Conservation (phyloP, 768 basidiomycete species). For the Tephrocybe sp. region DNA sequence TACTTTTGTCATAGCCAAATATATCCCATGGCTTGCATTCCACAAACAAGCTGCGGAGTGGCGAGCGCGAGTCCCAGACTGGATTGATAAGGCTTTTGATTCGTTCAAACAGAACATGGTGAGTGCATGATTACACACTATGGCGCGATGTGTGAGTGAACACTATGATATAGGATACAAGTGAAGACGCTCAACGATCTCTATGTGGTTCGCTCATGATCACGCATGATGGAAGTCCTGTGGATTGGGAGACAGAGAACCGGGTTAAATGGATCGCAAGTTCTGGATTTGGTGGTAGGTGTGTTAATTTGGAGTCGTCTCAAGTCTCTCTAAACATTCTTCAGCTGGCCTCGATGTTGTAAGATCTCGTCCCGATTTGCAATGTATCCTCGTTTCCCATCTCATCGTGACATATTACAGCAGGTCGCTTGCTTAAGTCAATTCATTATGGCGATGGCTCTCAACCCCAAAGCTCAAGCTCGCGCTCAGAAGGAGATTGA, state of each 20-base stretch:
- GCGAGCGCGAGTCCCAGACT: constrained; percentile 15
- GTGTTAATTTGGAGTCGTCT: not conserved
- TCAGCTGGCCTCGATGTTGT: constrained; percentile 18
- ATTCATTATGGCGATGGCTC: constrained; percentile 19
- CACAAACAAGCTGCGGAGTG: constrained; percentile 15
- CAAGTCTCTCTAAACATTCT: not conserved
- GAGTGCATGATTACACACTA: not conserved
- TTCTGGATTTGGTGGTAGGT: constrained; percentile 17
- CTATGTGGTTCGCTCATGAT: constrained; percentile 18
- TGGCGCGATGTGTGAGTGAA: too few species aligned
- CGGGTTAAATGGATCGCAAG: constrained; percentile 19
- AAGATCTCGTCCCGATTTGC: not conserved
- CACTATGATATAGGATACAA: constrained; percentile 9
- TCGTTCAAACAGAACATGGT: constrained; percentile 16
- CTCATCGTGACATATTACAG: not conserved
- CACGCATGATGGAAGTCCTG: constrained; percentile 11
- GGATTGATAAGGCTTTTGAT: constrained; percentile 17
- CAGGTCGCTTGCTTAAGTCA: constrained; percentile 16
- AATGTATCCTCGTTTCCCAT: not conserved
- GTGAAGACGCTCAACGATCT: constrained; percentile 17
- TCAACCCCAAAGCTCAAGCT: constrained; percentile 13
- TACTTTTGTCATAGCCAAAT: constrained; percentile 6
- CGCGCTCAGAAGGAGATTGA: constrained; percentile 19
- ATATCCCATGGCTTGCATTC: constrained; percentile 12
- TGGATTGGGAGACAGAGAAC: constrained; percentile 16